Percentiles rank a stretch among this genome's conserved stretches.
phyloP scores from a whole-genome alignment of 2,329 filamentous ascomycete species.

The Stachybotrys chartarum region DNA sequence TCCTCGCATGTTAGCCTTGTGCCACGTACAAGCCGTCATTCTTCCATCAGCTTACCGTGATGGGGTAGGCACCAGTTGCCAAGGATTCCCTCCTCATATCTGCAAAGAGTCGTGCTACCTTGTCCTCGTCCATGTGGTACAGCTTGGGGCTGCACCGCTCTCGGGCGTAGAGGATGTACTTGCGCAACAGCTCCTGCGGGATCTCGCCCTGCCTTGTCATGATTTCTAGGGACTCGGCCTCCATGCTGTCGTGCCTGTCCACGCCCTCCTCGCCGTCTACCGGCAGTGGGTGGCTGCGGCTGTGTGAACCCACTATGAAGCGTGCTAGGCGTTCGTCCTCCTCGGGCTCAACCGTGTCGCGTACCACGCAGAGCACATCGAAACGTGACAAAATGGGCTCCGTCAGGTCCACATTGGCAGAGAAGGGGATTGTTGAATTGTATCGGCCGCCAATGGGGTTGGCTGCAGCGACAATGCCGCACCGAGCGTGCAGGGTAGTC shows the following conservation, averaged over 20 bases:
- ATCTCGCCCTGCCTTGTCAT: conserved; percentile 59
- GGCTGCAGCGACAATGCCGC: conserved; percentile 91
- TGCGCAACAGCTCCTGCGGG: conserved; percentile 81
- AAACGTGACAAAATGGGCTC: conserved; percentile 98
- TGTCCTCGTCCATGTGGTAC: conserved; percentile 97
- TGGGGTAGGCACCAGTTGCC: conserved; percentile 93
- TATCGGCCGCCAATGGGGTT: conserved; percentile 96
- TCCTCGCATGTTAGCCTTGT: conserved; percentile 6
- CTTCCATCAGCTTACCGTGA: conserved; percentile 65
- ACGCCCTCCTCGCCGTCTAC: conserved; percentile 24
- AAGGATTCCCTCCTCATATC: conserved; percentile 93
- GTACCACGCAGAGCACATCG: conserved; percentile 91
- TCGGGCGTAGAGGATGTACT: conserved; percentile 93
- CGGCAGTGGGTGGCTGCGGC: conserved; percentile 70
- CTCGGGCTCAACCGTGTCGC: conserved; percentile 85
- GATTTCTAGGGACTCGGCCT: conserved; percentile 14
- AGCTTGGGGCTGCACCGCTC: conserved; percentile 87
- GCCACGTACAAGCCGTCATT: neutral
- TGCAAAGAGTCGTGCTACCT: conserved; percentile 86
- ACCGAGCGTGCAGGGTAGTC: conserved; percentile 90
- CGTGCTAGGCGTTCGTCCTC: conserved; percentile 91
- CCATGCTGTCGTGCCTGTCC: neutral
- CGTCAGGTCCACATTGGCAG: conserved; percentile 91
- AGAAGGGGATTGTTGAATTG: conserved; percentile 93
- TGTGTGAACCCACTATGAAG: conserved; percentile 93